Conservation (phyloP, 2,329 filamentous ascomycete genomes). For the Metarhizium guizhouense region DNA sequence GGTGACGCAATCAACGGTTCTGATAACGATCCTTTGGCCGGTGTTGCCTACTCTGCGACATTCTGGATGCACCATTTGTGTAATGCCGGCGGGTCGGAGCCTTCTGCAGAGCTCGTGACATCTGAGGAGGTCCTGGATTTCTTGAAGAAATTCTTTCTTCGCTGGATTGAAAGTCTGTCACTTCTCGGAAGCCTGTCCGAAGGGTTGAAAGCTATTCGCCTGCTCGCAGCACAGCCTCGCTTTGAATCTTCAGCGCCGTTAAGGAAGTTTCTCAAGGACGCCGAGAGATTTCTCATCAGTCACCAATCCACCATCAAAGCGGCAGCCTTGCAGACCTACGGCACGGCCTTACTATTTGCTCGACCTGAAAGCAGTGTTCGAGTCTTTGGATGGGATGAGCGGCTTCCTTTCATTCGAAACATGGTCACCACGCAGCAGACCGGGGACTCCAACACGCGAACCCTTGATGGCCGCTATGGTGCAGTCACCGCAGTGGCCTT, state of each 20-base stretch:
- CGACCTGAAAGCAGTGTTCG: slow-evolving; percentile 15
- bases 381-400: slow-evolving; percentile 9
- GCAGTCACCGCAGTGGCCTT: slow-evolving; percentile 7
- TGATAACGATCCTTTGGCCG: slow-evolving; percentile 10
- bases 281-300: slow-evolving; percentile 16
- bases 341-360: slow-evolving; percentile 22
- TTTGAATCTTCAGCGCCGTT: slow-evolving; percentile 7
- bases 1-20: slow-evolving; percentile 5
- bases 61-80: slow-evolving; percentile 26
- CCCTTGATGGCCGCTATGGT: slow-evolving; percentile 8
- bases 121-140: slow-evolving; percentile 13
- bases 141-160: slow-evolving; percentile 9
- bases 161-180: slow-evolving; percentile 11
- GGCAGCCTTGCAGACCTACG: slow-evolving; percentile 24
- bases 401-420: slow-evolving; percentile 10
- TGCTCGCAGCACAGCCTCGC: slow-evolving; percentile 1
- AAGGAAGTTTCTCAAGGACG: slow-evolving; percentile 17
- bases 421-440: slow-evolving; percentile 7
- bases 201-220: slow-evolving; percentile 4
- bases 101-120: slow-evolving; percentile 7
- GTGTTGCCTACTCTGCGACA: slow-evolving; percentile 18
- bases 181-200: slow-evolving; percentile 8
- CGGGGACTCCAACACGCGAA: slow-evolving; percentile 6
- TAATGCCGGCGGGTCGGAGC: not conserved
- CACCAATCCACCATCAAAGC: slow-evolving; percentile 17